Percentiles rank a stretch among this genome's conserved stretches.
Evolutionary conservation across 1,284 basidiomycete genomes (phyloP).

Genomic region (Stygiomarasmius scandens): DNA sequence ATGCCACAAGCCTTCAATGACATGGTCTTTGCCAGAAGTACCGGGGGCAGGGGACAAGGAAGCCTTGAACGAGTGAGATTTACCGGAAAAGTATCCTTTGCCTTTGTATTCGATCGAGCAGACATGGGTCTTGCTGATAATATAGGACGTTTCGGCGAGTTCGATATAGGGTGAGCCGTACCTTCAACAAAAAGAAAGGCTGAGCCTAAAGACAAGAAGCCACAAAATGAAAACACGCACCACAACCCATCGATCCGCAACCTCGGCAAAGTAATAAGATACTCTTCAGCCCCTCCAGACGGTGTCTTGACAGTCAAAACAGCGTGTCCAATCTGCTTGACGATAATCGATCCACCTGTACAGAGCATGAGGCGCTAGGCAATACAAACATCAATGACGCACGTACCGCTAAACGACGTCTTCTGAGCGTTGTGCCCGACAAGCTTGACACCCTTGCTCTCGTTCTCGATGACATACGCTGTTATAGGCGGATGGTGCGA

Average conservation of each 20-base stretch:
- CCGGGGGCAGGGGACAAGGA: conserved; percentile 51
- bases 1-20: conserved; percentile 91
- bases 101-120: conserved; percentile 86
- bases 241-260: conserved; percentile 65
- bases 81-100: conserved; percentile 93
- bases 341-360: conserved; percentile 71
- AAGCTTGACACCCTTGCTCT: conserved; percentile 76
- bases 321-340: conserved; percentile 97
- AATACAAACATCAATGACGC: neutral
- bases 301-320: conserved; percentile 73
- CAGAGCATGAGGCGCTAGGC: conserved; percentile 10
- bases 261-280: conserved; percentile 90
- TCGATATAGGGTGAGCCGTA: conserved; percentile 87
- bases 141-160: conserved; percentile 82
- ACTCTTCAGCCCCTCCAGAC: conserved; percentile 67
- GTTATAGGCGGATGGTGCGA: conserved; percentile 94
- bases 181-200: conserved; percentile 20
- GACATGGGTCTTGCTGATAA: conserved; percentile 71
- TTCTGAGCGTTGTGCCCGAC: conserved; percentile 96
- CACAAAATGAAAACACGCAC: conserved; percentile 25
- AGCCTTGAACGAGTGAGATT: conserved; percentile 93
- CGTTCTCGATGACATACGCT: conserved; percentile 86
- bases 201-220: neutral
- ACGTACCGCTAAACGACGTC: conserved; percentile 82
- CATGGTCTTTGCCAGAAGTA: conserved; percentile 38